Conservation (phyloP, 2,329 filamentous ascomycete species). For the Lomentospora prolificans region DNA sequence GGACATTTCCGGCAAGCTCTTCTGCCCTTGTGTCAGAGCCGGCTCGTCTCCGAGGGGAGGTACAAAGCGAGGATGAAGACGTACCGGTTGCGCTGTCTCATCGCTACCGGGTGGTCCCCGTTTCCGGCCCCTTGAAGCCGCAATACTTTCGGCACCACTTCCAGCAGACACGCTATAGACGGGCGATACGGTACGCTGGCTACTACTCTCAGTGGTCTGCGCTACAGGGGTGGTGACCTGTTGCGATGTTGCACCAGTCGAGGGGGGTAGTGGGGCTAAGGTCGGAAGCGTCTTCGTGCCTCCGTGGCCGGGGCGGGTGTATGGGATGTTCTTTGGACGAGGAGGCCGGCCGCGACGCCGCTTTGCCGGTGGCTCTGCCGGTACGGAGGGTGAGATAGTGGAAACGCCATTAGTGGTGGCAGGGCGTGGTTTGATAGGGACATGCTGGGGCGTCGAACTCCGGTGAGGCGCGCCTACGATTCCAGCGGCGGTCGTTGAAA, state of each 20-base stretch:
- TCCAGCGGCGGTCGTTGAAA: not conserved
- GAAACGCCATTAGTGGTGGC: not conserved
- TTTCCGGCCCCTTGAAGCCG: not conserved
- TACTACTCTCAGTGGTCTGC: not conserved
- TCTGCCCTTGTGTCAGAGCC: not conserved
- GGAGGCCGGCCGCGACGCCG: constrained; percentile 6
- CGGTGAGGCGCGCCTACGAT: not conserved
- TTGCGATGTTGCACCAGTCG: not conserved
- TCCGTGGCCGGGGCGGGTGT: not conserved
- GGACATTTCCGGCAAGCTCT: not conserved
- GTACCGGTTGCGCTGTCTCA: not conserved
- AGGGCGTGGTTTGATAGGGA: constrained; percentile 14
- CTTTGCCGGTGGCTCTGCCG: not conserved
- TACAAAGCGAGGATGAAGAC: not conserved
- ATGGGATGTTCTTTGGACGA: not conserved
- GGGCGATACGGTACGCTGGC: not conserved
- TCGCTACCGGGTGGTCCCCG: not conserved
- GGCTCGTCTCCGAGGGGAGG: not conserved
- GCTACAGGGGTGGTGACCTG: not conserved
- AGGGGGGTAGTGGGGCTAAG: not conserved
- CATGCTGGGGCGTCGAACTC: constrained; percentile 8
- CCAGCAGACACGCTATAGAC: not conserved
- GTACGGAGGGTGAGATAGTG: not conserved
- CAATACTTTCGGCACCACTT: not conserved
- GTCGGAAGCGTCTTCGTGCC: not conserved